Percentiles rank a stretch among this genome's conserved stretches.
These are phyloP conservation scores for Asterophora lycoperdoides DNA, from an alignment of 768 basidiomycete species.

Conservation along the genomic window DNA sequence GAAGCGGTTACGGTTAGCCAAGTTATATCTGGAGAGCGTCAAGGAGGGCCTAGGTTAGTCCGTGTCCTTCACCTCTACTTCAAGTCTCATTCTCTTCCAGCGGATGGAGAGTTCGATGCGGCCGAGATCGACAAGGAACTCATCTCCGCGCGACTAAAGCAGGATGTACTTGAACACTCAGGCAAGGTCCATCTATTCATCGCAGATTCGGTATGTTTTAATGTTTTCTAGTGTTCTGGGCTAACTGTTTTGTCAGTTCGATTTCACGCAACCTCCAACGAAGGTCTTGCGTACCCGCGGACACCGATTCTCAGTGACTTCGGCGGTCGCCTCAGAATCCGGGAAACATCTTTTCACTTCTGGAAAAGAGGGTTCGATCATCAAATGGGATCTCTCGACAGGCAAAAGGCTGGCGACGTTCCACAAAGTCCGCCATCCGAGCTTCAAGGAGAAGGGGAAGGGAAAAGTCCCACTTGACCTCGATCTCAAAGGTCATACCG, in stretches of 20 bases:
- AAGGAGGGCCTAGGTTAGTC: constrained; percentile 67
- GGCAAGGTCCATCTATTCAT: constrained; percentile 84
- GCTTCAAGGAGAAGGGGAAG: constrained; percentile 47
- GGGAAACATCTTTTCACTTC: constrained; percentile 78
- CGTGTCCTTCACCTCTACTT: not conserved
- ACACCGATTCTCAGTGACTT: constrained; percentile 78
- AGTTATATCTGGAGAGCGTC: constrained; percentile 83
- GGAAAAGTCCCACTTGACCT: constrained; percentile 35
- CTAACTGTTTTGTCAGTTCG: constrained; percentile 38
- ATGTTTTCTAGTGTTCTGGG: not conserved
- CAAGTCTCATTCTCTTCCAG: constrained; percentile 27
- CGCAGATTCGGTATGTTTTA: constrained; percentile 57
- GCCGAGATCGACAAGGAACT: constrained; percentile 93
- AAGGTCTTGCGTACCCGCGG: constrained; percentile 59
- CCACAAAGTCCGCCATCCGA: constrained; percentile 50
- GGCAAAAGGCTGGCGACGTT: constrained; percentile 58
- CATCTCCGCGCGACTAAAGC: constrained; percentile 83
- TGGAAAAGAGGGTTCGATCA: constrained; percentile 87
- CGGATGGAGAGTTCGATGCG: constrained; percentile 91
- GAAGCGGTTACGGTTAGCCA: constrained; percentile 87
- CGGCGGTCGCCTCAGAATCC: constrained; percentile 72
- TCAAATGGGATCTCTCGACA: constrained; percentile 74
- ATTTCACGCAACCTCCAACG: constrained; percentile 45
- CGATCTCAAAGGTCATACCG: constrained; percentile 71
- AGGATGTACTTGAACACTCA: constrained; percentile 87